Percentiles rank a stretch among this genome's conserved stretches.
Conservation (phyloP, 2,329 filamentous ascomycete genomes). For the Fusarium tjaetaba region DNA sequence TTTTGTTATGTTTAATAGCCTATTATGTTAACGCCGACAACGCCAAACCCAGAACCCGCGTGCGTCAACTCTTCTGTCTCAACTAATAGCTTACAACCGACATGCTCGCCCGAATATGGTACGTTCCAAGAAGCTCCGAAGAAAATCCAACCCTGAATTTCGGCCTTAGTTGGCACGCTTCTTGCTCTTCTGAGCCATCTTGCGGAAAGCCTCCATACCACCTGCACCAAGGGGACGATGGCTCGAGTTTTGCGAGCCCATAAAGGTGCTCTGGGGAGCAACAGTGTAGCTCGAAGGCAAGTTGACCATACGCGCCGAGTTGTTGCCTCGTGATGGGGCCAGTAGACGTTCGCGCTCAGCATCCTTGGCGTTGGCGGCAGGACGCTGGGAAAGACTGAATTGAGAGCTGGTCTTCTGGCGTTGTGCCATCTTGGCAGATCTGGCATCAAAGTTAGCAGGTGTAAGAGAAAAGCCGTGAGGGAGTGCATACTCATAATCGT, state of each 20-base stretch:
- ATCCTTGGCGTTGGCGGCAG: slow-evolving; percentile 56
- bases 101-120: background rate
- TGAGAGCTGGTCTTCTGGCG: slow-evolving; percentile 59
- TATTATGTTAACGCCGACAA: slow-evolving; percentile 36
- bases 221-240: slow-evolving; percentile 70
- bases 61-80: slow-evolving; percentile 28
- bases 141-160: background rate
- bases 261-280: slow-evolving; percentile 70
- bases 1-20: slow-evolving; percentile 19
- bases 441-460: slow-evolving; percentile 44
- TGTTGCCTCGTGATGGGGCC: slow-evolving; percentile 63
- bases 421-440: slow-evolving; percentile 64
- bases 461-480: background rate
- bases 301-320: slow-evolving; percentile 66
- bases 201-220: slow-evolving; percentile 72
- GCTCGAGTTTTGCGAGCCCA: slow-evolving; percentile 60
- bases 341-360: slow-evolving; percentile 68
- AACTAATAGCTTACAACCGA: slow-evolving; percentile 35
- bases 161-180: slow-evolving; percentile 50
- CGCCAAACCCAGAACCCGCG: slow-evolving; percentile 32
- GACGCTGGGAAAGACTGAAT: slow-evolving; percentile 62
- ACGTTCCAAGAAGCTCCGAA: background rate
- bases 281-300: slow-evolving; percentile 68
- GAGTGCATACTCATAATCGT: slow-evolving; percentile 66
- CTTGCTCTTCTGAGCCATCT: slow-evolving; percentile 72